Evolutionary conservation across 306 rosid genomes (phyloP), one percentile per base, ranked within the genome.

Genomic region (Cyamopsis tetragonoloba): DNA sequence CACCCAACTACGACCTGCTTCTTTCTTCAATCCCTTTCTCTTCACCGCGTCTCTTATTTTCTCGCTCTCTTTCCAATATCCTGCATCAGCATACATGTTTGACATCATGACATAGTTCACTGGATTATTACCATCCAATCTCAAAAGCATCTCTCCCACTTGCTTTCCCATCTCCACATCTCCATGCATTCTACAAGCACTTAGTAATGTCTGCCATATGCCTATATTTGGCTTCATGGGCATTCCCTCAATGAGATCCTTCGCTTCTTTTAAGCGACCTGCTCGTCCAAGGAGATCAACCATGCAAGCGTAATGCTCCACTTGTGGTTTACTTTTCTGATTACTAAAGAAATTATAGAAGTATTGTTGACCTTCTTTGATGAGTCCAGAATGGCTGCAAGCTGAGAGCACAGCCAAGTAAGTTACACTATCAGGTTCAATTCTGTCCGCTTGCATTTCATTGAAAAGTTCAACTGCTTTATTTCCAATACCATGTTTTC

Each of bases 241-340:
- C 89, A 88, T 83, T 42, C 42, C 72, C 76, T 81, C 78, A 4
- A 88, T 70, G 56, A 88, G 72, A 75, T 78, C 73, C 70, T 72
- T 62, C n/a, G 87, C 87, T 69, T 88, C 88, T 59, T 71, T 77
- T 32, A 88, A 2, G 31, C 47, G 77, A 14, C 87, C 89, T 1
- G 82, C 81, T 27, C 88, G 80, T 62, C 91, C 91, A 14, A 88
- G 87, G 63, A 82, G 85, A 81, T 88, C 87, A 48, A 88, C 85
- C 75, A 83, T 60, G 76, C 91, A 85, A 56, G 91, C 85, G 12
- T 83, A 88, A 73, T 88, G 91, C 82, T 85, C 87, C 34, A 85
- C 79, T 55, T 68, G 78, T 14, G 70, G 76, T 71, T 83, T 62
- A 14, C 55, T 37, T 32, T 41, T 27, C 10, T 2, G 79, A 56